Evolutionary conservation across 208 protist species (phyloP), one percentile per base, ranked within the genome.

Genomic region (Porcisia deanei): DNA sequence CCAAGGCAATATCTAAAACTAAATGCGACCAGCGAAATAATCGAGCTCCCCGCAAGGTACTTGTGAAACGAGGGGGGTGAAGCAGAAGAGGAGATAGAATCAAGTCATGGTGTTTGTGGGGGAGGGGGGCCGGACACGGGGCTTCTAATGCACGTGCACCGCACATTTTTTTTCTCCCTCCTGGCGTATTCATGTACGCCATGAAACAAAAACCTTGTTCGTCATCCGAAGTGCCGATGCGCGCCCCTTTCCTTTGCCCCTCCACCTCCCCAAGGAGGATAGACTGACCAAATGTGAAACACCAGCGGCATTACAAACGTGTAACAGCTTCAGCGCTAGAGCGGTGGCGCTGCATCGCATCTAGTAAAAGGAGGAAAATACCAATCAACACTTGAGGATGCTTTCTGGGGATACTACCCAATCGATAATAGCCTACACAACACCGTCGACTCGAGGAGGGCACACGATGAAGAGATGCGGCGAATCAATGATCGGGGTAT

Each of bases 401-500:
- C 6, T 71, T 37, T 57, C 43, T 43, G 14, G 53, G 47, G 64
- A 55, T 69, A 69, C 22, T 25, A 43, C 45, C 22, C 58, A 70
- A 34, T 57, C 45, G 7, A 57, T 41, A 54, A 41, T 16, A 55
- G 30, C 25, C 66, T 25, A 57, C 8, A 25, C 53, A n/a, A 30
- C 22, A 57, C 43, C 41, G 30, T 8, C 9, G 20, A 2, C 18
- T 25, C 22, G 43, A 45, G 20, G 5, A 6, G 16, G 25, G 2
- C 6, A 53, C 14, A 18, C 7, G 47, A 9, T 16, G n/a, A 8
- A 14, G 22, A 1, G 20, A 16, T 25, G 25, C 22, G 37, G 37
- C 53, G 2, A 9, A 20, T 69, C 83, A 92, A 47, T 92, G 85
- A 75, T 96, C 89, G 6, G 92, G 89, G 71, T 96, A 96, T 5